phyloP scores from a whole-genome alignment of 2,329 filamentous ascomycete species.

The Colletotrichum neosansevieriae region DNA sequence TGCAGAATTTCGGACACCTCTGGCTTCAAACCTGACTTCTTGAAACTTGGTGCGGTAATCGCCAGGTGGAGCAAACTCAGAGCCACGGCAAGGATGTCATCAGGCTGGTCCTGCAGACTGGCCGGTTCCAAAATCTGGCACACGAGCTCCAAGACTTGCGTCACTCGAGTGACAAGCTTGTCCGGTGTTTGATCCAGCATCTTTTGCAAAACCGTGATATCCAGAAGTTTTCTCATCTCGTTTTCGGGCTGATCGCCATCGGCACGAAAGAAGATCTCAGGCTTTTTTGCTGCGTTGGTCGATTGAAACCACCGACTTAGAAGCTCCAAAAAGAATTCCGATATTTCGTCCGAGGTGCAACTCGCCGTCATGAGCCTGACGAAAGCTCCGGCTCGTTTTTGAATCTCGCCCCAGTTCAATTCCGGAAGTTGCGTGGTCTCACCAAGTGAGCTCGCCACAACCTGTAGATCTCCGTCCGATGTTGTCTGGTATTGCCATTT shows the following conservation, averaged over 20 bases:
- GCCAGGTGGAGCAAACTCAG: conserved; percentile 73
- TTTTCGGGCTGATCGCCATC: conserved; percentile 51
- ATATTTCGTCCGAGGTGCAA: conserved; percentile 67
- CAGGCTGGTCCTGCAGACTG: conserved; percentile 54
- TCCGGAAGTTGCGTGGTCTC: conserved; percentile 40
- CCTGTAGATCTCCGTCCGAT: conserved; percentile 63
- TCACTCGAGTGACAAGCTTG: conserved; percentile 72
- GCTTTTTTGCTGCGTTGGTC: conserved; percentile 43
- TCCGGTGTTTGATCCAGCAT: conserved; percentile 74
- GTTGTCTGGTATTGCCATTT: conserved; percentile 66
- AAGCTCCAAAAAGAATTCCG: conserved; percentile 70
- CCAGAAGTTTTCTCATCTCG: conserved; percentile 62
- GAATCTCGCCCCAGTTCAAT: conserved; percentile 58
- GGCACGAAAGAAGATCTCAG: conserved; percentile 44
- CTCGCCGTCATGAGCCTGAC: conserved; percentile 62
- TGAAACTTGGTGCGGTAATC: conserved; percentile 68
- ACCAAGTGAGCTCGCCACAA: conserved; percentile 50
- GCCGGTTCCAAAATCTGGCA: conserved; percentile 68
- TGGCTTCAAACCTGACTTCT: conserved; percentile 58
- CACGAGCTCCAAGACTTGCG: conserved; percentile 74
- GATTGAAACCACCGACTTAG: conserved; percentile 68
- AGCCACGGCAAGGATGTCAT: conserved; percentile 64
- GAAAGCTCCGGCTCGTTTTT: conserved; percentile 61
- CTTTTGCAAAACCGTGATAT: conserved; percentile 73
- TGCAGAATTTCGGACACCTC: conserved; percentile 60